These are phyloP conservation scores for Populus ilicifolia DNA, from an alignment of 345 rosid species.

Conservation along the genomic window DNA sequence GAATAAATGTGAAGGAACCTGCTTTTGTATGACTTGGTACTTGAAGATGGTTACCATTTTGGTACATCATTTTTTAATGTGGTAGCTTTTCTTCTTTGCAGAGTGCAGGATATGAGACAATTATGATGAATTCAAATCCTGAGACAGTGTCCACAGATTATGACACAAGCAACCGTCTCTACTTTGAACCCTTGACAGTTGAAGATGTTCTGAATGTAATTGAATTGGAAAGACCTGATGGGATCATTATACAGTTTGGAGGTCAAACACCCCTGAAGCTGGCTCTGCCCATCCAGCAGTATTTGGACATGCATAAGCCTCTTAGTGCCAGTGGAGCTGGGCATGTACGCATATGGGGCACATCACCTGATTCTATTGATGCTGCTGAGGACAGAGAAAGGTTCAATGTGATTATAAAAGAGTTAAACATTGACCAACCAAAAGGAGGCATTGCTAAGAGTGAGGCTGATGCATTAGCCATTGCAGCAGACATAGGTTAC, in stretches of 20 bases:
- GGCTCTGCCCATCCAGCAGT: slow-evolving; percentile 76
- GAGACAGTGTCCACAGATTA: slow-evolving; percentile 96
- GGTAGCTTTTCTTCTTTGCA: slow-evolving; percentile 28
- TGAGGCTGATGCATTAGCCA: slow-evolving; percentile 76
- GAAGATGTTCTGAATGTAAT: slow-evolving; percentile 90
- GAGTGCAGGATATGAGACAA: slow-evolving; percentile 96
- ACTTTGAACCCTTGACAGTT: slow-evolving; percentile 84
- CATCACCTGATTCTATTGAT: slow-evolving; percentile 93
- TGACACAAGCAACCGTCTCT: slow-evolving; percentile 93
- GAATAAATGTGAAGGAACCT: background rate
- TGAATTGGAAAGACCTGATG: slow-evolving; percentile 88
- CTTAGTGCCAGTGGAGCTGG: slow-evolving; percentile 67
- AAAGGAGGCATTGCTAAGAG: slow-evolving; percentile 97
- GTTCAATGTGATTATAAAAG: slow-evolving; percentile 74
- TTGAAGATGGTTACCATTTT: background rate
- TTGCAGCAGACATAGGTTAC: slow-evolving; percentile 77
- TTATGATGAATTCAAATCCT: slow-evolving; percentile 98
- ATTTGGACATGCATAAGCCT: slow-evolving; percentile 69
- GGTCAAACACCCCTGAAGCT: slow-evolving; percentile 96
- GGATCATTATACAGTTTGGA: slow-evolving; percentile 94
- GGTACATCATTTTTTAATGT: background rate
- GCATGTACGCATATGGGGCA: slow-evolving; percentile 82
- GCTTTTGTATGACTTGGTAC: background rate
- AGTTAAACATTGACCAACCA: slow-evolving; percentile 87
- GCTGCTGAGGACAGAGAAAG: slow-evolving; percentile 95